Percentiles rank a stretch among this genome's conserved stretches.
Evolutionary conservation across 768 basidiomycete genomes (phyloP).

Genomic region (Termitomyces sp.): DNA sequence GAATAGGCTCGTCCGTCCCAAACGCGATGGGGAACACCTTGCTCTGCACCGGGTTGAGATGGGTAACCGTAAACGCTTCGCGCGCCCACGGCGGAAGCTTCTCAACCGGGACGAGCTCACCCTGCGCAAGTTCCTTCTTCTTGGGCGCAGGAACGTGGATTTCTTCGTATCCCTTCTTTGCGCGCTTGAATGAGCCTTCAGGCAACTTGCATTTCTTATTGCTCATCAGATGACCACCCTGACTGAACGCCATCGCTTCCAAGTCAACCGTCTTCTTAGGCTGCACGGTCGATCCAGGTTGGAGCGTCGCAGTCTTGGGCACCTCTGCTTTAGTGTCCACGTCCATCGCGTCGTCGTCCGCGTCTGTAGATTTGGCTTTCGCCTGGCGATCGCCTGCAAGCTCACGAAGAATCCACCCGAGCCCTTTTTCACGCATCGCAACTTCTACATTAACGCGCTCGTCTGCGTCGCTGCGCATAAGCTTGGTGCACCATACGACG

Average conservation of each 20-base stretch:
- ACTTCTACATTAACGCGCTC: slow-evolving; percentile 93
- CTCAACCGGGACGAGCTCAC: slow-evolving; percentile 67
- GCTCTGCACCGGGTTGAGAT: slow-evolving; percentile 89
- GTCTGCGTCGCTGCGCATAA: slow-evolving; percentile 84
- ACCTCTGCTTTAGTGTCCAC: slow-evolving; percentile 62
- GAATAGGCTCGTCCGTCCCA: slow-evolving; percentile 88
- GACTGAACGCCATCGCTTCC: slow-evolving; percentile 92
- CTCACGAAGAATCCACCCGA: slow-evolving; percentile 92
- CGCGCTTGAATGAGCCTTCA: slow-evolving; percentile 95
- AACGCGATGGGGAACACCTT: slow-evolving; percentile 91
- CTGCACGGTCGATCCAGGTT: slow-evolving; percentile 81
- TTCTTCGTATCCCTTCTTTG: slow-evolving; percentile 96
- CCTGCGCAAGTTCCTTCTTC: slow-evolving; percentile 53
- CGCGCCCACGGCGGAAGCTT: slow-evolving; percentile 83
- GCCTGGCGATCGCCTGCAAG: slow-evolving; percentile 76
- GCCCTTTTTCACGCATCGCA: slow-evolving; percentile 95
- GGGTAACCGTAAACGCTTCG: slow-evolving; percentile 76
- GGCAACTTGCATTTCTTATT: slow-evolving; percentile 99
- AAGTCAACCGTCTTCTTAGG: slow-evolving; percentile 85
- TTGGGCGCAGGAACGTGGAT: slow-evolving; percentile 96
- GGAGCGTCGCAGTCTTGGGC: slow-evolving; percentile 81
- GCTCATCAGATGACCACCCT: slow-evolving; percentile 96
- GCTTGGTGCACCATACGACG: slow-evolving; percentile 96
- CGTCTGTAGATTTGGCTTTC: slow-evolving; percentile 29
- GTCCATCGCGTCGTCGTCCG: slow-evolving; percentile 68